Evolutionary conservation across 371 early-diverging fungal genomes (phyloP).

Genomic region (Apophysomyces elegans): DNA sequence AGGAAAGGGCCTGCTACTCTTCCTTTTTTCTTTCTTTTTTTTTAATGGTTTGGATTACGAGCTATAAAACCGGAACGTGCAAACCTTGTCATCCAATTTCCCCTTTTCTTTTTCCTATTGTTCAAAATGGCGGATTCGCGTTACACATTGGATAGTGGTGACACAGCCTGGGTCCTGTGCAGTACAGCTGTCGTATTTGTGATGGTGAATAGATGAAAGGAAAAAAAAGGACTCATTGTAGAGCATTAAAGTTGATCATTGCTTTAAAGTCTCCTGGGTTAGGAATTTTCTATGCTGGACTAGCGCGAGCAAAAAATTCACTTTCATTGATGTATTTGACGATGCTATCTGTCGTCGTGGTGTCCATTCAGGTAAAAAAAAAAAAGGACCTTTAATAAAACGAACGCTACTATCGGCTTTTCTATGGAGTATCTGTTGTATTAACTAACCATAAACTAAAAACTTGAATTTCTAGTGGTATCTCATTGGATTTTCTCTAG

Average conservation of each 20-base stretch:
- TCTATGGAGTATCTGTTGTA: no score
- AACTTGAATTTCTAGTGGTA: constrained; percentile 56
- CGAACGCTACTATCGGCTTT: not conserved
- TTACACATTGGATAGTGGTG: constrained; percentile 15
- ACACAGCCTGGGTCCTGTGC: constrained; percentile 65
- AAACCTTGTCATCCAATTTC: not conserved
- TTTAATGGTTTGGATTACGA: no score
- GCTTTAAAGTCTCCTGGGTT: constrained; percentile 49
- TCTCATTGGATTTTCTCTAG: constrained; percentile 75
- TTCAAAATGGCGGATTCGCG: not conserved
- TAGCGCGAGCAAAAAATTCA: constrained; percentile 70
- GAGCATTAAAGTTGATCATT: not conserved
- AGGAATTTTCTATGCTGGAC: constrained; percentile 76
- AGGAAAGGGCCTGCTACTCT: not conserved
- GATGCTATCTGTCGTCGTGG: constrained; percentile 70
- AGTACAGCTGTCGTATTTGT: constrained; percentile 17
- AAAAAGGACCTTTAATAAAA: not conserved
- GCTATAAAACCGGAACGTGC: not conserved
- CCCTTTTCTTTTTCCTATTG: not conserved
- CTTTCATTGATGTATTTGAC: constrained; percentile 73
- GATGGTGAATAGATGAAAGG: not conserved
- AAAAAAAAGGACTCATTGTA: not conserved
- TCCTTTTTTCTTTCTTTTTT: no score
- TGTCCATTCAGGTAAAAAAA: constrained; percentile 56
- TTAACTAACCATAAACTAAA: no score